A percentile compares a stretch with the other conserved stretches of the same genome.
phyloP scores from a whole-genome alignment of 306 rosid species.

The Sicyos baderoa region DNA sequence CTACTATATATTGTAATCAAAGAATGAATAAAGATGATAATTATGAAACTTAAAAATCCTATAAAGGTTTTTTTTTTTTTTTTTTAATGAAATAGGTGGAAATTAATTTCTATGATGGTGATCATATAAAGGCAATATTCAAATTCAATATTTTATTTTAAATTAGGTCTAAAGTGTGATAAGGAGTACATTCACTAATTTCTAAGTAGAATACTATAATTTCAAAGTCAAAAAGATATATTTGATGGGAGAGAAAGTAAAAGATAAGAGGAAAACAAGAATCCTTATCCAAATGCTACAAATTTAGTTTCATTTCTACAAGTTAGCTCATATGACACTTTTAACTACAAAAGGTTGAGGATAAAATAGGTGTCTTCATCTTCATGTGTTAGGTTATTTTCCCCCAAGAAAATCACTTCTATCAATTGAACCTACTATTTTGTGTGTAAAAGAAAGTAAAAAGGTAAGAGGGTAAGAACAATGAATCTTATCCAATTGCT shows the following conservation, averaged over 20 bases:
- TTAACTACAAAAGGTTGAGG: background rate
- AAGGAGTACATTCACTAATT: background rate
- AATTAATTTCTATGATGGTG: too few species aligned
- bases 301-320: constrained; percentile 3
- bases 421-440: background rate
- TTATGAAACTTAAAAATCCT: too few species aligned
- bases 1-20: too few species aligned
- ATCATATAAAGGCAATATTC: too few species aligned
- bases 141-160: too few species aligned
- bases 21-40: background rate
- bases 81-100: too few species aligned
- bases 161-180: background rate
- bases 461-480: too few species aligned
- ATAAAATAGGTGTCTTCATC: background rate
- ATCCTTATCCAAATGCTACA: background rate
- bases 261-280: background rate
- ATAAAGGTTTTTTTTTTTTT: too few species aligned
- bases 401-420: background rate
- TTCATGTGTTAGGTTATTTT: background rate
- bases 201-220: background rate
- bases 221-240: background rate
- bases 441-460: too few species aligned
- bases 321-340: background rate
- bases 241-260: background rate
- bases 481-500: too few species aligned